Evolutionary conservation across 106 monocot species (phyloP).

Genomic region (Hemerocallis citrina): DNA sequence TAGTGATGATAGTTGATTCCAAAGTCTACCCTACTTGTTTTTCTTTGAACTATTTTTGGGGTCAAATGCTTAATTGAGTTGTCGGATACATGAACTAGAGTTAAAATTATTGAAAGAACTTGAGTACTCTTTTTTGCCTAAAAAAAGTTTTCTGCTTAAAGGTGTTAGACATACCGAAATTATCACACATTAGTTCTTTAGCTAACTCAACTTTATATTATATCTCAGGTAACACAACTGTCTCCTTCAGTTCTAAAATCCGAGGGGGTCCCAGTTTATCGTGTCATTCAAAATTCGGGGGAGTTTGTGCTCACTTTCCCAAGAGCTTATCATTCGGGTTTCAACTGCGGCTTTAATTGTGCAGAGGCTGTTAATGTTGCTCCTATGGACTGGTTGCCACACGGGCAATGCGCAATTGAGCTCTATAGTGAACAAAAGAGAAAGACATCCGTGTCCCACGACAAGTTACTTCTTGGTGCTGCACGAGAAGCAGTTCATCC

Average conservation of each 20-base stretch:
- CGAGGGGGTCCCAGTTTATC: conserved; percentile 84
- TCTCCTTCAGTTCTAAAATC: conserved; percentile 91
- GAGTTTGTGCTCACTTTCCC: conserved; percentile 93
- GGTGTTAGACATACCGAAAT: too few relatives aligned
- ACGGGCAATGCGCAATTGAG: conserved; percentile 79
- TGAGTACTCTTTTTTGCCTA: too few relatives aligned
- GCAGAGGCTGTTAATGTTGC: conserved; percentile 98
- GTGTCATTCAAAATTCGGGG: conserved; percentile 67
- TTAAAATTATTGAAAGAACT: too few relatives aligned
- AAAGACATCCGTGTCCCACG: conserved; percentile 90
- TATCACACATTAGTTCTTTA: background rate
- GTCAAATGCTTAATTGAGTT: too few relatives aligned
- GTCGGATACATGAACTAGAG: too few relatives aligned
- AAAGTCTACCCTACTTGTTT: too few relatives aligned
- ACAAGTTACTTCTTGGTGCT: conserved; percentile 68
- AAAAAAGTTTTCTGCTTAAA: too few relatives aligned
- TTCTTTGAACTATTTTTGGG: too few relatives aligned
- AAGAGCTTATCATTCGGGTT: conserved; percentile 91
- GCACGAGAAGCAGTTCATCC: conserved; percentile 62
- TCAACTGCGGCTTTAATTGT: conserved; percentile 98
- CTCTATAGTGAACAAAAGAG: conserved; percentile 73
- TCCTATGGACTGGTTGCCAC: conserved; percentile 82
- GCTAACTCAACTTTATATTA: background rate
- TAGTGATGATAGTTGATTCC: too few relatives aligned
- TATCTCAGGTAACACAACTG: conserved; percentile 76